Evolutionary conservation across 1,139 yeast genomes (phyloP), one percentile per base, ranked within the genome.

Genomic region (Schizosaccharomyces versatilis): DNA sequence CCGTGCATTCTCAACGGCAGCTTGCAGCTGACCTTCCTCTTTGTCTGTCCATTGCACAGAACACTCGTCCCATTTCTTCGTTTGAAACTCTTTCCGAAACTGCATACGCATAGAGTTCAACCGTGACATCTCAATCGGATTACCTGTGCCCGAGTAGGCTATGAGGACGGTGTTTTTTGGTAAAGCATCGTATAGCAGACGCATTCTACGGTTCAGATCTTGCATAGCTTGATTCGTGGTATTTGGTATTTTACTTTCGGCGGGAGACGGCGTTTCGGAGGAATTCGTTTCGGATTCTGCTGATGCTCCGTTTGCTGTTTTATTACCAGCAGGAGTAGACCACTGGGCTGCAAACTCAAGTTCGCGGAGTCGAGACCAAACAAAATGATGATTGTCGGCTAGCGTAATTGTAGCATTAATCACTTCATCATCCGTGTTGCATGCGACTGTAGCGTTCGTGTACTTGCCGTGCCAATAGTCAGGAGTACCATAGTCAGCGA

Each of bases 91-190:
- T 60, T 58, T 63, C 59, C 71, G 73, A 64, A 67, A 76, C 59
- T 62, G 65, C 59, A 61, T 64, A 57, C 69, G 74, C 64, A 59
- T 66, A 61, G 58, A 64, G 59, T 75, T 77, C 53, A 84, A 68
- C 53, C 69, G 65, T 14, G 67, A 64, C 76, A 80, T 73, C 51
- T 71, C 74, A 17, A 71, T 64, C 2, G 81, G 78, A 60, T 78
- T 76, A 1, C 88, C 86, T 56, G 75, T 71, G 1, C 82, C 84
- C 0, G 85, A 73, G 61, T 77, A 70, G 0, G 86, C 64, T 0
- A 85, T 68, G 40, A 88, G 62, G 36, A 80, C 68, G 0, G 94
- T 74, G 53, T 78, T 73, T 0, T 69, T 67, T 0, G 94, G 86
- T 24, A 82, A 63, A 1, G 64, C 59, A 0, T 71, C 68, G 62